Evolutionary conservation across 1,139 yeast species (phyloP), one percentile per base, ranked within the genome.

Genomic region (Yamadazyma sp.): DNA sequence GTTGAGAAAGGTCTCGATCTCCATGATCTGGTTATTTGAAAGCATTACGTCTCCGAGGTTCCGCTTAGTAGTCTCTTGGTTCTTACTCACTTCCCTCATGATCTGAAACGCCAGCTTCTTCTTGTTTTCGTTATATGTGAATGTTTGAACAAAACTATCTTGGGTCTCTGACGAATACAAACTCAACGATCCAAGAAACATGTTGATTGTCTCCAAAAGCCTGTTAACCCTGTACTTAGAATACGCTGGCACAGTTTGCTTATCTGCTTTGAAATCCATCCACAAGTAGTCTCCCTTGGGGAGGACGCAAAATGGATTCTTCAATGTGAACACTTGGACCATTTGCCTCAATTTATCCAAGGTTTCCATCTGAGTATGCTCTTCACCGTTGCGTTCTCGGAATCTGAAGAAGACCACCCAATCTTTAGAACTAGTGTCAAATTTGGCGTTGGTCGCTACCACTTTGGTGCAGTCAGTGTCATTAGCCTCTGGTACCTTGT

Each of bases 1-100:
- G 32, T 69, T 69, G 20, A 83, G 53, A 50, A 86, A 85, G 25
- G 69, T 68, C 36, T 74, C 78, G 34, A 81, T 79, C 34, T 81
- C 85, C 14, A 66, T 54, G 3, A 70, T 53, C 34, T 66, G 63
- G n/a, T 40, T 40, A 2, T 43, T 41, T 1, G 62, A 50, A 17
- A 66, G 49, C 17, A 53, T 59, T 1, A 63, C 56, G 4, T 56
- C 61, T 1, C 66, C 66, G 8, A 50, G 30, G 6, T 40, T 44
- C 2, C 33, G 39, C 38, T 55, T 50, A 3, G 41, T 46, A 15
- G 39, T 22, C 17, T 61, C 62, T 27, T 58, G 61, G 4, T 33
- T 37, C 14, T 42, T 44, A 17, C 45, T 45, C 4, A 58, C 50
- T 22, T 54, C 58, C 33, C 54, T 59, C 56, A 77, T 58, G 24